Evolutionary conservation across 805 yeast genomes (phyloP), one percentile per base, ranked within the genome.

Genomic region (Monosporozyma aquatica): DNA sequence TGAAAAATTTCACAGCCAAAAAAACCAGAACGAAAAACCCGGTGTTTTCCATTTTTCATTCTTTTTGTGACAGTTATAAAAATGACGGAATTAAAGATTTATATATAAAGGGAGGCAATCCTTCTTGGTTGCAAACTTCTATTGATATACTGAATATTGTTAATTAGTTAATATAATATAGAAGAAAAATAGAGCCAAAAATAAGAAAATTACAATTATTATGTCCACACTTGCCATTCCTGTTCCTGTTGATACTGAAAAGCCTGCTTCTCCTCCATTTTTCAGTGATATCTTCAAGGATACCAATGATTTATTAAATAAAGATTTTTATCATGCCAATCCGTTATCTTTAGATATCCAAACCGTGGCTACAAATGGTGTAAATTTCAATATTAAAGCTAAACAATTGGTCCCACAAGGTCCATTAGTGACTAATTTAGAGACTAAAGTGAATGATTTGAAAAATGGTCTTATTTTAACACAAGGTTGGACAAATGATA

Each of bases 401-500:
- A 87, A 87, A 72, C 72, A 80, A 50, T 73, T 80, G 58, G 75
- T 78, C 58, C 78, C 78, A 69, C 82, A 78, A 62, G 80, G 83
- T 62, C 71, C 92, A 56, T 78, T 92, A 55, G 79, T 89, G 50
- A 95, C 95, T 55, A 78, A 82, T 61, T 71, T 90, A 47, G 97
- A 90, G 71, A 85, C 94, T 58, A 87, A 85, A 73, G 86, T 82
- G 74, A 70, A 85, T 49, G 98, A 90, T 78, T 86, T 87, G 76
- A 75, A 87, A 51, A 73, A 90, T 50, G 97, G 97, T 51, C 72
- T 92, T 62, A 79, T 95, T 53, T 72, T 90, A 64, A 87, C 96
- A 56, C 97, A 90, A 75, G 95, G 95, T 65, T 90, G 97, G 97
- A 81, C 87, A 74, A 86, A 95, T 58, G 82, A 95, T 67, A 89